Conservation (phyloP, 2,329 filamentous ascomycete species). For the Lachnellula hyalina region DNA sequence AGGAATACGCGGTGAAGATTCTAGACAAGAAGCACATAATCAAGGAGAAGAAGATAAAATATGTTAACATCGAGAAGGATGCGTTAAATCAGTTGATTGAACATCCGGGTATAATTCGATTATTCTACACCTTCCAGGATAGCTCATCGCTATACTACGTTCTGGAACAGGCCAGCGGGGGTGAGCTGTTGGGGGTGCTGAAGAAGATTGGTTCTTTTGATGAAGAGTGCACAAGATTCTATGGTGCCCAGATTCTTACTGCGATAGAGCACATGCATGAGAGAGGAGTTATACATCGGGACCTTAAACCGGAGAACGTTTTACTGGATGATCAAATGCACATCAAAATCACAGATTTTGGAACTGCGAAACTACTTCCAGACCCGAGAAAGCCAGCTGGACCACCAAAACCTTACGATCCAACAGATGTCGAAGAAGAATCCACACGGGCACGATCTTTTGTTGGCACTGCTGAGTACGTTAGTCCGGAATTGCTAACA, state of each 20-base stretch:
- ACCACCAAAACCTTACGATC: slow-evolving; percentile 33
- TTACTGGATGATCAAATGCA: slow-evolving; percentile 94
- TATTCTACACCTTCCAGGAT: slow-evolving; percentile 99
- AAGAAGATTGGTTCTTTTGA: slow-evolving; percentile 96
- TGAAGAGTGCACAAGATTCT: slow-evolving; percentile 89
- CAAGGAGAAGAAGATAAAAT: slow-evolving; percentile 99
- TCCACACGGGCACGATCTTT: slow-evolving; percentile 84
- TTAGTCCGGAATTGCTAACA: slow-evolving; percentile 92
- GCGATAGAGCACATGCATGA: slow-evolving; percentile 98
- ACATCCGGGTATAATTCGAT: slow-evolving; percentile 89
- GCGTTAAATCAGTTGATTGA: slow-evolving; percentile 94
- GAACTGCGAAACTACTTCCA: slow-evolving; percentile 89
- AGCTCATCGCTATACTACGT: slow-evolving; percentile 96
- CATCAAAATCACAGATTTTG: slow-evolving; percentile 98
- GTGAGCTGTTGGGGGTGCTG: slow-evolving; percentile 84
- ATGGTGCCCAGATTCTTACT: slow-evolving; percentile 92
- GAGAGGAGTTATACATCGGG: slow-evolving; percentile 90
- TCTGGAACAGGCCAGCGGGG: slow-evolving; percentile 84
- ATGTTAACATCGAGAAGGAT: slow-evolving; percentile 99
- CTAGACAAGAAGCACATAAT: slow-evolving; percentile 98
- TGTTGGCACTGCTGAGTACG: slow-evolving; percentile 95
- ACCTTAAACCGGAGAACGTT: slow-evolving; percentile 96
- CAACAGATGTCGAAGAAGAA: slow-evolving; percentile 41
- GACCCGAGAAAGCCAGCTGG: slow-evolving; percentile 38
- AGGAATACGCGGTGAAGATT: slow-evolving; percentile 97